Percentiles rank a stretch among this genome's conserved stretches.
Conservation (phyloP, 2,329 filamentous ascomycete species). For the Xylariaceae sp. region DNA sequence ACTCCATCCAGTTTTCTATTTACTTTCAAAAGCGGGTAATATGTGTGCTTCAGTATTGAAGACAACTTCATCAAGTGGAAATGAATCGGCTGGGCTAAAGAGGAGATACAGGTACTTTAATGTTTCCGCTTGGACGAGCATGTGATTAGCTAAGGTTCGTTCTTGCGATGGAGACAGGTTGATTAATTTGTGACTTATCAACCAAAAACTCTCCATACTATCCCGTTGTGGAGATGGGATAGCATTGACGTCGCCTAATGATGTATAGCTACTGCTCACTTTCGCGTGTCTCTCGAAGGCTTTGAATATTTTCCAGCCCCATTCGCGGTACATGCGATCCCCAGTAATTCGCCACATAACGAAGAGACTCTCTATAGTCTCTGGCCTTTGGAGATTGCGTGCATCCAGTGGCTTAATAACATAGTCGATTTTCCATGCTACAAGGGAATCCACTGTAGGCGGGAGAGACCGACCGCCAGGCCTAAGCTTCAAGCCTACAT, state of each 20-base stretch:
- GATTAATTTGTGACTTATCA: slow-evolving; percentile 32
- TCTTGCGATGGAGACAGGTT: too few relatives aligned
- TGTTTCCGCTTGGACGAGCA: slow-evolving; percentile 28
- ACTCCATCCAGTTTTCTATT: slow-evolving; percentile 28
- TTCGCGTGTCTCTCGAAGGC: slow-evolving; percentile 70
- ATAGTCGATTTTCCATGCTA: slow-evolving; percentile 76
- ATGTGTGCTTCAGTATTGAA: slow-evolving; percentile 35
- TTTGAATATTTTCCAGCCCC: slow-evolving; percentile 98
- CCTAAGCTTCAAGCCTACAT: slow-evolving; percentile 65
- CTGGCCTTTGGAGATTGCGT: slow-evolving; percentile 91
- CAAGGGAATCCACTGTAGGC: slow-evolving; percentile 55
- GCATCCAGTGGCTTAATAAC: slow-evolving; percentile 75
- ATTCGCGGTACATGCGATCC: slow-evolving; percentile 83
- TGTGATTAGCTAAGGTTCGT: neutral
- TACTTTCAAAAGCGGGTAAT: slow-evolving; percentile 22
- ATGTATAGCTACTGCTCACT: slow-evolving; percentile 27
- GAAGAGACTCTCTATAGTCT: slow-evolving; percentile 90
- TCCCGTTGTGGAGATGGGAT: slow-evolving; percentile 31
- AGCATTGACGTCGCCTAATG: slow-evolving; percentile 32
- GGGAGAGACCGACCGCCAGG: slow-evolving; percentile 53
- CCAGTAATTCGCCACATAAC: slow-evolving; percentile 98
- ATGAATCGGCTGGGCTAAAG: slow-evolving; percentile 29
- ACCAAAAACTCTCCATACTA: slow-evolving; percentile 40
- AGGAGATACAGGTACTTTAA: slow-evolving; percentile 35
- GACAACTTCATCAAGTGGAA: slow-evolving; percentile 30